phyloP scores from a whole-genome alignment of 2,329 filamentous ascomycete species.

The Trichoderma oligosporum region DNA sequence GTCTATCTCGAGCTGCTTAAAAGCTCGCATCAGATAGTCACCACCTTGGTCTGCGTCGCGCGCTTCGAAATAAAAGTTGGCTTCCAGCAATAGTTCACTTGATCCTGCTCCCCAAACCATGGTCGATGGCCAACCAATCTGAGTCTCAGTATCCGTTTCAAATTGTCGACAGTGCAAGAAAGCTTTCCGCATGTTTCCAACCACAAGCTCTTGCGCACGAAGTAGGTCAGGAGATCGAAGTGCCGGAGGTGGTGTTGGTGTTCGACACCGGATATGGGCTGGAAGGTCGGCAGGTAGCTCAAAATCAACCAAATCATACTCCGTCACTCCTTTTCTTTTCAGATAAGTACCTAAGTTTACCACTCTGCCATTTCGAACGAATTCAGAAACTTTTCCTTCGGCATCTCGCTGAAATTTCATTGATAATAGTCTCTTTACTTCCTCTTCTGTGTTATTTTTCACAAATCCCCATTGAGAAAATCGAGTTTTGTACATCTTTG shows the following conservation, averaged over 20 bases:
- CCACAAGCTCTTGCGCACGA: conserved; percentile 42
- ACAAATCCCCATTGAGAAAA: conserved; percentile 54
- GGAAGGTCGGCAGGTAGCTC: conserved; percentile 42
- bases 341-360: conserved; percentile 51
- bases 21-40: conserved; percentile 40
- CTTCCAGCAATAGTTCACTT: conserved; percentile 43
- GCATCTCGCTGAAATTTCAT: conserved; percentile 52
- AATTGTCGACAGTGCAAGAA: conserved; percentile 44
- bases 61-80: conserved; percentile 42
- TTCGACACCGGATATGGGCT: conserved; percentile 43
- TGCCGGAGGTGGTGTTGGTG: conserved; percentile 42
- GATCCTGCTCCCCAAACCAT: conserved; percentile 45
- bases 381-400: conserved; percentile 50
- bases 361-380: conserved; percentile 50
- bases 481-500: conserved; percentile 55
- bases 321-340: conserved; percentile 51
- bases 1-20: conserved; percentile 42
- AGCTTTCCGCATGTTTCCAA: conserved; percentile 43
- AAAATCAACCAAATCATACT: conserved; percentile 49
- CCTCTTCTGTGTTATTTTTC: conserved; percentile 53
- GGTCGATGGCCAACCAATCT: conserved; percentile 39
- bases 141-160: conserved; percentile 37
- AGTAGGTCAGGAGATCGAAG: conserved; percentile 42
- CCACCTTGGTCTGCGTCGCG: conserved; percentile 40
- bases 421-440: conserved; percentile 48